Conservation (phyloP, 768 basidiomycete genomes). For the Lactarius psammicola region DNA sequence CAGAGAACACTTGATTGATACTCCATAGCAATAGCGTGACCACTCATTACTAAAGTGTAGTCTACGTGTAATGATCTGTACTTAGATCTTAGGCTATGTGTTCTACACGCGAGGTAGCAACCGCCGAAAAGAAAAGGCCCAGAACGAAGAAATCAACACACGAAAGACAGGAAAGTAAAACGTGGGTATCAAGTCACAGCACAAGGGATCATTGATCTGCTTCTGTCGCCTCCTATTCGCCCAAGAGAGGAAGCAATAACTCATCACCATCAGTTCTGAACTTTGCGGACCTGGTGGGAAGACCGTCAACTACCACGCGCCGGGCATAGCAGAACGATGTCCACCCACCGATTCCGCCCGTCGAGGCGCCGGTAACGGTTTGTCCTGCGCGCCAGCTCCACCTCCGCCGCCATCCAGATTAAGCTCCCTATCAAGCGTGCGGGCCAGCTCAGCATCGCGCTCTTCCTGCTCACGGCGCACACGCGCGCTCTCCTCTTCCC, state of each 20-base stretch:
- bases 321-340: not conserved
- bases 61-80: not conserved
- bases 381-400: not conserved
- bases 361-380: not conserved
- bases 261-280: no score
- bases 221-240: not conserved
- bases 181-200: not conserved
- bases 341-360: not conserved
- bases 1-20: not conserved
- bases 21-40: not conserved
- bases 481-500: slow-evolving; percentile 21
- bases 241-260: not conserved
- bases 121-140: not conserved
- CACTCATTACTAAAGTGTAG: not conserved
- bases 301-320: slow-evolving; percentile 4
- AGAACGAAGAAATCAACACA: not conserved
- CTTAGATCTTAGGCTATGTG: not conserved
- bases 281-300: not conserved
- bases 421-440: slow-evolving; percentile 28
- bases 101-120: not conserved
- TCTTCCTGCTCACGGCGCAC: slow-evolving; percentile 26
- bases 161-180: not conserved
- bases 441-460: slow-evolving; percentile 27
- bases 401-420: slow-evolving; percentile 6
- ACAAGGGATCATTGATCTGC: not conserved